These are phyloP conservation scores for Oryza australiensis DNA, from an alignment of 176 grass and related monocot species.

Conservation along the genomic window DNA sequence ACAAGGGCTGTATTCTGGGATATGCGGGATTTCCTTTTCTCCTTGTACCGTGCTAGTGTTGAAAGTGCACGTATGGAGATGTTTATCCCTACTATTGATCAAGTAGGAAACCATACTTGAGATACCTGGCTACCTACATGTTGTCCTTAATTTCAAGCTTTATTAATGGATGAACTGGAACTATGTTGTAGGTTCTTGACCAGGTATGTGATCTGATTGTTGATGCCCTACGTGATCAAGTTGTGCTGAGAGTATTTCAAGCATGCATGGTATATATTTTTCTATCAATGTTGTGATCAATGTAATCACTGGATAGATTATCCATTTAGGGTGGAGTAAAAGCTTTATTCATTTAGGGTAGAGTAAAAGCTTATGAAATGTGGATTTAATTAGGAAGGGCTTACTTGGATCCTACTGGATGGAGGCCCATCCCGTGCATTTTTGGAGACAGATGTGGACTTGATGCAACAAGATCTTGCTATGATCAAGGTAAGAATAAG, in stretches of 20 bases:
- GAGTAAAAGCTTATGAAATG: conserved; percentile 17
- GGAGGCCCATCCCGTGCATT: conserved; percentile 86
- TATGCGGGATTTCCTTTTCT: conserved; percentile 74
- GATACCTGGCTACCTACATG: conserved; percentile 33
- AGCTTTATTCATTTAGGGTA: conserved; percentile 26
- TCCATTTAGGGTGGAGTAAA: conserved; percentile 16
- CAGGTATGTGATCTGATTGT: conserved; percentile 82
- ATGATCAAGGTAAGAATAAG: conserved; percentile 68
- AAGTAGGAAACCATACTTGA: conserved; percentile 47
- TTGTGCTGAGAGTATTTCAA: conserved; percentile 80
- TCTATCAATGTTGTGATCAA: conserved; percentile 1
- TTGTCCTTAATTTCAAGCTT: conserved; percentile 16
- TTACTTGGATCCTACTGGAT: conserved; percentile 84
- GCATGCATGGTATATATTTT: conserved; percentile 73
- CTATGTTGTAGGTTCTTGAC: conserved; percentile 73
- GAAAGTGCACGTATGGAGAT: conserved; percentile 70
- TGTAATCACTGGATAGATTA: conserved; percentile 26
- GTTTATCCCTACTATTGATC: conserved; percentile 72
- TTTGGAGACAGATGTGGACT: conserved; percentile 66
- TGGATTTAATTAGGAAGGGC: conserved; percentile 62
- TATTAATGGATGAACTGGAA: conserved; percentile 30
- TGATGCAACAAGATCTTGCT: conserved; percentile 80
- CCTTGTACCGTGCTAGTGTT: conserved; percentile 69
- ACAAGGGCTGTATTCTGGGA: conserved; percentile 79
- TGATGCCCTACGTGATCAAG: conserved; percentile 77